These are phyloP conservation scores for Phytopythium delawarense DNA, from an alignment of 352 stramenopile genomes.

Conservation along the genomic window DNA sequence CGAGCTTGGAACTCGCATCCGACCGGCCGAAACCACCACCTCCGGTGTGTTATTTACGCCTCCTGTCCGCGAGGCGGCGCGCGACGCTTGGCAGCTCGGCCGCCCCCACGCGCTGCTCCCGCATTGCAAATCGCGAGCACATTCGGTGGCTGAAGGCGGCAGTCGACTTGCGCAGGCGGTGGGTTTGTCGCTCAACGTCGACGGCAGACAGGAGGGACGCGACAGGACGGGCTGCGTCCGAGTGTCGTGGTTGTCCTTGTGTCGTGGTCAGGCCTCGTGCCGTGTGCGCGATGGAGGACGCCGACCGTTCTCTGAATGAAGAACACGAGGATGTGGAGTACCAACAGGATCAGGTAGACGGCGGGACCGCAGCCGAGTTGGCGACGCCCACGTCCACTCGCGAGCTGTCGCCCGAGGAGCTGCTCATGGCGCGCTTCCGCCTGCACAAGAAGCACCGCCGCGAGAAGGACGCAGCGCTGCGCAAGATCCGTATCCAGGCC, in stretches of 20 bases:
- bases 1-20: no score
- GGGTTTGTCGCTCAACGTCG: background rate
- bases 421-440: constrained; percentile 68
- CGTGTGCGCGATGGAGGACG: background rate
- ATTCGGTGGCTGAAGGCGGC: background rate
- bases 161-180: background rate
- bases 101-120: background rate
- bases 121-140: background rate
- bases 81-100: background rate
- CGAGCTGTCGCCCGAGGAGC: constrained; percentile 35
- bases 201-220: background rate
- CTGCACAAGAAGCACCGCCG: constrained; percentile 78
- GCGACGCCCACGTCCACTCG: background rate
- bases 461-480: constrained; percentile 58
- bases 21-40: background rate
- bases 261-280: background rate
- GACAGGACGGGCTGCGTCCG: background rate
- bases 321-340: background rate
- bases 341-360: background rate
- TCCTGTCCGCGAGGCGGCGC: background rate
- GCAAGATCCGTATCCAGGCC: constrained; percentile 40
- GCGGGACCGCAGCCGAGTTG: background rate
- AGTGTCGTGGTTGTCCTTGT: background rate
- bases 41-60: background rate
- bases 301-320: background rate